Evolutionary conservation across 1,139 yeast genomes (phyloP).

Genomic region (Kodamaea suecica): DNA sequence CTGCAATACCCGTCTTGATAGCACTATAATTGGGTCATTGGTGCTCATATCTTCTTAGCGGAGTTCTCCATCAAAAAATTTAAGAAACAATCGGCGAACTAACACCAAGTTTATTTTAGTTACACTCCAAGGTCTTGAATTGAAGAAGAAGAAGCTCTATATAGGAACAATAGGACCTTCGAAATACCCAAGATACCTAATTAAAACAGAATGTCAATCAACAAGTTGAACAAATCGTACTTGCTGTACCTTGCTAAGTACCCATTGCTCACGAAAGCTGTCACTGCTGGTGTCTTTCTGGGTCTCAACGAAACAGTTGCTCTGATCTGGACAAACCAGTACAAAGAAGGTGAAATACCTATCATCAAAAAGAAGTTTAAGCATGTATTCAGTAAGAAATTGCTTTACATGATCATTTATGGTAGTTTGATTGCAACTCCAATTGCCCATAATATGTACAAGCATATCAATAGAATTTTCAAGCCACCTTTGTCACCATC

Average conservation of each 20-base stretch:
- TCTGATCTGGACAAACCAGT: conserved; percentile 48
- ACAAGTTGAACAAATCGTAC: conserved; percentile 28
- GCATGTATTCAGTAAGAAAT: conserved; percentile 46
- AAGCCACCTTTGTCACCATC: conserved; percentile 36
- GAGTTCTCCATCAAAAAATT: too few relatives aligned
- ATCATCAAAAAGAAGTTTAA: conserved; percentile 21
- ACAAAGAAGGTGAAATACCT: conserved; percentile 18
- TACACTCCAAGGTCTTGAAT: too few relatives aligned
- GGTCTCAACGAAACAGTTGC: conserved; percentile 62
- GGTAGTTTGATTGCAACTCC: conserved; percentile 75
- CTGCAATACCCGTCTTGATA: too few relatives aligned
- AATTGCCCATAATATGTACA: conserved; percentile 61
- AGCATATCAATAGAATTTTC: conserved; percentile 42
- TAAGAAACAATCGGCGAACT: too few relatives aligned
- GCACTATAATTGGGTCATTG: too few relatives aligned
- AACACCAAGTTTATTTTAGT: too few relatives aligned
- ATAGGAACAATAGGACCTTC: background rate
- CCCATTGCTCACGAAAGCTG: conserved; percentile 59
- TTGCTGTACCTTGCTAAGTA: conserved; percentile 39
- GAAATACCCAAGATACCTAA: too few relatives aligned
- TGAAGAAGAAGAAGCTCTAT: background rate
- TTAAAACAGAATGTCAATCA: conserved; percentile 10
- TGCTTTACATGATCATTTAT: conserved; percentile 66
- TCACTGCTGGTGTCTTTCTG: conserved; percentile 57
- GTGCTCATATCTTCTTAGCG: too few relatives aligned